Conservation (phyloP, 441 rosid genomes). For the Euphorbia celastroides region DNA sequence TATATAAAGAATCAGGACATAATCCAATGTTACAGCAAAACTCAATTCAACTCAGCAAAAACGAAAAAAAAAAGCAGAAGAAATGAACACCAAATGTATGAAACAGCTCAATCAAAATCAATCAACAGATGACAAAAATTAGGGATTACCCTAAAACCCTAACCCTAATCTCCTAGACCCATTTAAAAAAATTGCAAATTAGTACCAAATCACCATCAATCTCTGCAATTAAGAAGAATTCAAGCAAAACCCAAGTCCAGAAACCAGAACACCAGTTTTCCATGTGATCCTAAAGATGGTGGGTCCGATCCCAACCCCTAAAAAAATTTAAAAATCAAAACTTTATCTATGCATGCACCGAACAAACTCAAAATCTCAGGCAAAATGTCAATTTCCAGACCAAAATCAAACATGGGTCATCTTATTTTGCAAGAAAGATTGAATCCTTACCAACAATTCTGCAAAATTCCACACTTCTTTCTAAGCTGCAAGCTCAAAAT, state of each 20-base stretch:
- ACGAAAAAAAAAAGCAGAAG: background rate
- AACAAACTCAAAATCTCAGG: background rate
- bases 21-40: background rate
- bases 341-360: slow-evolving; percentile 10
- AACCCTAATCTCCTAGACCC: slow-evolving; percentile 27
- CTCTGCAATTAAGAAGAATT: slow-evolving; percentile 7
- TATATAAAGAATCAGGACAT: slow-evolving; percentile 6
- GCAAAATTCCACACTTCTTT: too few relatives aligned
- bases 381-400: slow-evolving; percentile 1
- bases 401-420: slow-evolving; percentile 16
- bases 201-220: slow-evolving; percentile 16
- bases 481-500: too few relatives aligned
- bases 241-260: slow-evolving; percentile 21
- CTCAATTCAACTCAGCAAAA: too few relatives aligned
- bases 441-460: too few relatives aligned
- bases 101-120: background rate
- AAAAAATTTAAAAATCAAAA: background rate
- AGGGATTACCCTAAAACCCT: background rate
- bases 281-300: slow-evolving; percentile 29
- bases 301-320: slow-evolving; percentile 31
- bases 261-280: slow-evolving; percentile 7
- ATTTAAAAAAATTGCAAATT: slow-evolving; percentile 26
- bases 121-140: slow-evolving; percentile 1
- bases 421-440: too few relatives aligned
- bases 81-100: slow-evolving; percentile 1